phyloP scores from a whole-genome alignment of 1,284 basidiomycete species.

The Tranzscheliella williamsii region DNA sequence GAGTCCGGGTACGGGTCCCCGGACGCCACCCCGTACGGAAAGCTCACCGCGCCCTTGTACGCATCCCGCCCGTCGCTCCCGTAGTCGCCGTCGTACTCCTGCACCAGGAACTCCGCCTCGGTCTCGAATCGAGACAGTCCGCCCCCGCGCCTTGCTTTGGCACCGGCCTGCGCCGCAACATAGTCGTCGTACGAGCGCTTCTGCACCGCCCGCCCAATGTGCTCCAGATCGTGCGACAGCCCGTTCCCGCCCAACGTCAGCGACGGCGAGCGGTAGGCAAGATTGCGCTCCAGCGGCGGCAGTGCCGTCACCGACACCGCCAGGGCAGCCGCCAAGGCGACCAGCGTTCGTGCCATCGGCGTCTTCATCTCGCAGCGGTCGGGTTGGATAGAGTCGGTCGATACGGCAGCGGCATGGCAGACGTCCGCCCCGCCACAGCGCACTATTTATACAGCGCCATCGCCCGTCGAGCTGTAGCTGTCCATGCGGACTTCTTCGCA shows the following conservation, averaged over 20 bases:
- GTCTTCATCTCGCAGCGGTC: constrained; percentile 22
- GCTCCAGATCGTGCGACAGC: constrained; percentile 34
- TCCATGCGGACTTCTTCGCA: too few species aligned
- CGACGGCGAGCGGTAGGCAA: constrained; percentile 47
- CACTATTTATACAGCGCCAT: too few species aligned
- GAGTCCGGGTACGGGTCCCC: constrained; percentile 70
- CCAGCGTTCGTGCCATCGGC: constrained; percentile 10
- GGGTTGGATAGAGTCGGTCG: too few species aligned
- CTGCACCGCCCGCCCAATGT: constrained; percentile 21
- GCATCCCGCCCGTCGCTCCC: constrained; percentile 30
- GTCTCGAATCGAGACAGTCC: constrained; percentile 14
- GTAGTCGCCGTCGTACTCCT: constrained; percentile 30
- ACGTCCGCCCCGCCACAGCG: too few species aligned
- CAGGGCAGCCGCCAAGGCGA: constrained; percentile 19
- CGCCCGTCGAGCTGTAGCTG: too few species aligned
- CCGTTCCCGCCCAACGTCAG: constrained; percentile 22
- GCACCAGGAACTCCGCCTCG: constrained; percentile 39
- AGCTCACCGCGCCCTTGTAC: constrained; percentile 54
- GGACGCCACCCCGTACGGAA: constrained; percentile 63
- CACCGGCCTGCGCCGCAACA: constrained; percentile 22
- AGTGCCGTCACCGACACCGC: constrained; percentile 28
- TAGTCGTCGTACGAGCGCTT: constrained; percentile 30
- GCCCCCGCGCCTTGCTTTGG: constrained; percentile 27
- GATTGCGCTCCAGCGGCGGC: constrained; percentile 40
- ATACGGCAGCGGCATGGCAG: too few species aligned